These are phyloP conservation scores for Astragalus membranaceus DNA, from an alignment of 306 rosid species.

Conservation along the genomic window DNA sequence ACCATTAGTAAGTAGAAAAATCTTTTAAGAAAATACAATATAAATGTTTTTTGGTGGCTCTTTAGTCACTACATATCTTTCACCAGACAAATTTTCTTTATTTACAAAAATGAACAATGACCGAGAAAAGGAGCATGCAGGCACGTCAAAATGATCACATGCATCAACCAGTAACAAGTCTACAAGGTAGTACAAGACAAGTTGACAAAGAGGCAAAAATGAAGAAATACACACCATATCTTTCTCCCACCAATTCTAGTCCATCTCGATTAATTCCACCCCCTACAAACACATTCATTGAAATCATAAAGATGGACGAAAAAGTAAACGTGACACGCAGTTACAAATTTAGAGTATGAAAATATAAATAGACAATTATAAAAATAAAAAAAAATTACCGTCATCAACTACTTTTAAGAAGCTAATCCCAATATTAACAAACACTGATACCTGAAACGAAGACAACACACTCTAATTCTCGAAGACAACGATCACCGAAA, in stretches of 20 bases:
- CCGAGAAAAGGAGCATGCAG: not conserved
- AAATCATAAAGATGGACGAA: not conserved
- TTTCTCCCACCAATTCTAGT: conserved; percentile 70
- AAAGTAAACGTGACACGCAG: not conserved
- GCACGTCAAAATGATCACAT: not conserved
- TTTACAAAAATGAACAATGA: not conserved
- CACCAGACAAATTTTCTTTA: not conserved
- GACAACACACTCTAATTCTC: not conserved
- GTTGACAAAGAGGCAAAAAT: not conserved
- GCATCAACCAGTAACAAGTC: conserved; percentile 6
- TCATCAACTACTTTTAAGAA: conserved; percentile 76
- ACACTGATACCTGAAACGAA: conserved; percentile 60
- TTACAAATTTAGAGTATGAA: conserved; percentile 8
- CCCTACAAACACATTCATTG: conserved; percentile 42
- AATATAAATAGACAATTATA: not conserved
- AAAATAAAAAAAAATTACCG: conserved; percentile 29
- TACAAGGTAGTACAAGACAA: not conserved
- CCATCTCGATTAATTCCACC: conserved; percentile 78
- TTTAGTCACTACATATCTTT: not conserved
- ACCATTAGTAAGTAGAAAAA: not conserved
- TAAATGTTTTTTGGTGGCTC: not conserved
- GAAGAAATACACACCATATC: conserved; percentile 52
- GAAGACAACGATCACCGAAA: not conserved
- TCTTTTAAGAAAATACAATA: not conserved
- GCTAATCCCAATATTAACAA: conserved; percentile 46